Base-by-base conservation (phyloP, 495 filamentous ascomycete genomes). In the Talaromyces ruber region DNA sequence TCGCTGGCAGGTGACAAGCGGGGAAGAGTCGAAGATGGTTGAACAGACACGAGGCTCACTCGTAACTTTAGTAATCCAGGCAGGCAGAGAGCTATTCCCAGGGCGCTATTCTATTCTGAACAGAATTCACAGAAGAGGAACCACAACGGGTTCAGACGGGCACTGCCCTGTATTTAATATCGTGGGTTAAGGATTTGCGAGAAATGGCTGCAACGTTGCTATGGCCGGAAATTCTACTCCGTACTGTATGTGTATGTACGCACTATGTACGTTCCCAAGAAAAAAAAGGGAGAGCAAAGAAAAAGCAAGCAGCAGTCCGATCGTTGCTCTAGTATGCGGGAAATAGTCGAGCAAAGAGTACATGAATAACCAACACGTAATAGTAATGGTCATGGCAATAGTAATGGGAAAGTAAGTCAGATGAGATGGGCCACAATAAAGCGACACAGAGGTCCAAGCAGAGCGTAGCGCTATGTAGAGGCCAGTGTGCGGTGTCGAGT, bases 301-400 rank as follows among this genome's bases (percentile, higher is more conserved):
- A 54, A 54, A 54, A 54, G 51, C 18, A 54, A 54, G 16, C 22
- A 54, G 51, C 22, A 25, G 47, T 54, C 22, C 24, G 51, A 28
- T 54, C 14, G 51, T 14, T 28, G 51, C 24, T 54, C 28, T 54
- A 52, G 18, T 52, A 52, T 52, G 47, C 47, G 47, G 47, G 47
- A 52, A 52, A 52, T 52, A 5, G 47, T 52, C 47, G 18, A 52
- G 12, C 18, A 24, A 18, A 21, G 47, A 52, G 24, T 24, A 54
- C 22, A 14, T 14, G 51, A 30, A 57, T 34, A 57, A 57, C 54
- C 26, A 30, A 57, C 26, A 57, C 54, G 54, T 57, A 57, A 57
- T 57, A 8, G 16, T 57, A 57, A 53, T 53, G 50, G 25, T 57
- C 26, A 54, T 54, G 51, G 22, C 21, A 24, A 54, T 54, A 54